Base-by-base conservation (phyloP, 2,329 filamentous ascomycete genomes). In the Aspergillus persii region DNA sequence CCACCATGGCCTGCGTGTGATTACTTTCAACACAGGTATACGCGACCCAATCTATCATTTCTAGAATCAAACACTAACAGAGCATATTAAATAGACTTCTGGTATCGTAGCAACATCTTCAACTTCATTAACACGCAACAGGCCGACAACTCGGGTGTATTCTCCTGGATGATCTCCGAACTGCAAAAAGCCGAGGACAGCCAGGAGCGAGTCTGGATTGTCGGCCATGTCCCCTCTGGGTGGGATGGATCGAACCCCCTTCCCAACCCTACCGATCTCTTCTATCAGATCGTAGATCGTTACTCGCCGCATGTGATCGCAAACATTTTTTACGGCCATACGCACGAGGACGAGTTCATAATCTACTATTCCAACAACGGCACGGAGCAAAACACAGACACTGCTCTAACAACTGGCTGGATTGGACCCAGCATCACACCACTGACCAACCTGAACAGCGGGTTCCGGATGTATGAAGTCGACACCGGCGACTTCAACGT, bases 181-280 rank as follows among this genome's bases (percentile, higher is more conserved):
- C 75, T 85, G 0, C 80, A 83, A 64, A 76, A 76, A 6, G 82
- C 82, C 8, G 83, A 85, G 66, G 79, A 83, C 61, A 74, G 75
- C 8, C 76, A 76, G 4, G 82, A 85, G 62, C 73, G 81, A 8
- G 83, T 84, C 30, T 85, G 83, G 83, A 76, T 85, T 5, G 66
- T 84, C 6, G 83, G 80, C 4, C 82, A 84, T 55, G 82, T 86
- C 11, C 76, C 83, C 8, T 79, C 77, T 27, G 83, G 84, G 7
- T 86, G 82, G 81, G 83, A 85, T 65, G 83, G 83, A 29, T 71
- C 70, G 2, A 85, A 85, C 58, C 79, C 83, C 2, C 68, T 84
- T 6, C 79, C 80, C 4, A 83, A 83, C 55, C 84, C 83, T 0
- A 80, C 76, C 1, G 77, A 84, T 64, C 75, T 85, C 44, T 80